Percentiles rank a stretch among this genome's conserved stretches.
These are phyloP conservation scores for barrel medic (Medicago truncatula) DNA, from an alignment of 306 rosid genomes.

Conservation along the genomic window MtrunA17r5.0-ANR NC_053042.1:53861001-53861500, in stretches of 20 bases:
- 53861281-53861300: neutral
- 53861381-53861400: slow-evolving; percentile 31
- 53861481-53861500: slow-evolving; percentile 24
- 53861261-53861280: neutral
- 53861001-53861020: slow-evolving; percentile 37
- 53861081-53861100: slow-evolving; percentile 17
- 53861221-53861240: slow-evolving; percentile 56
- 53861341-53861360: slow-evolving; percentile 50
- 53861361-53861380: slow-evolving; percentile 47
- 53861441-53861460: neutral
- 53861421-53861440: neutral
- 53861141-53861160: slow-evolving; percentile 45
- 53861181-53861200: slow-evolving; percentile 89
- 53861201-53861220: slow-evolving; percentile 82
- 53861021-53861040: slow-evolving; percentile 33
- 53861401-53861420: slow-evolving; percentile 22
- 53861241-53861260: neutral
- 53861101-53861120: slow-evolving; percentile 49
- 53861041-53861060: neutral
- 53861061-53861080: slow-evolving; percentile 19
- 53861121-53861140: slow-evolving; percentile 41
- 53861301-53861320: slow-evolving; percentile 18
- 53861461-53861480: neutral
- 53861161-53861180: slow-evolving; percentile 92
- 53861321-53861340: neutral